phyloP scores from a whole-genome alignment of 495 filamentous ascomycete species.

The Cetradonia linearis region DNA sequence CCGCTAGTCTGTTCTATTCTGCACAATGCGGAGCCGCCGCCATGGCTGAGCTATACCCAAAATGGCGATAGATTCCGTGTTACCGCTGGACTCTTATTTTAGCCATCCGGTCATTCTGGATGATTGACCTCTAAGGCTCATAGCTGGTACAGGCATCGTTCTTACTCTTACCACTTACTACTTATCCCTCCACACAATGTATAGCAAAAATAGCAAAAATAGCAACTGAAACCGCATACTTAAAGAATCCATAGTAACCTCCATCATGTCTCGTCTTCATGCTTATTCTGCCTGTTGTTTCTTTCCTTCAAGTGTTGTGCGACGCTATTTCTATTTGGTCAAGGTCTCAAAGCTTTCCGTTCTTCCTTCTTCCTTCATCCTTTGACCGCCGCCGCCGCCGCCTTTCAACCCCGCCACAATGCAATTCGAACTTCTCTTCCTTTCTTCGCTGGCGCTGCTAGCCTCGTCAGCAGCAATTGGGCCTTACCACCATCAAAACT shows the following conservation, averaged over 20 bases:
- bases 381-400: no score
- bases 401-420: conserved; percentile 9
- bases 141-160: neutral
- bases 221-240: conserved; percentile 4
- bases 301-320: conserved; percentile 2
- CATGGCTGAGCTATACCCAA: neutral
- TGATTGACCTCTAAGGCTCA: neutral
- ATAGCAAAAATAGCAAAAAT: neutral
- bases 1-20: neutral
- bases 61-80: conserved; percentile 8
- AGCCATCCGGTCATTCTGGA: neutral
- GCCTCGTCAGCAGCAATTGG: conserved; percentile 15
- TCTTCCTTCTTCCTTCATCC: neutral
- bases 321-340: neutral
- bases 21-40: conserved; percentile 11
- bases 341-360: neutral
- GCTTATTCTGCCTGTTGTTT: neutral
- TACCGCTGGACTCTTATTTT: conserved; percentile 14
- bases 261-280: neutral
- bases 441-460: conserved; percentile 11
- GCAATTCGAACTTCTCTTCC: conserved; percentile 10
- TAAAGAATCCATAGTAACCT: conserved; percentile 12
- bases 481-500: conserved; percentile 12
- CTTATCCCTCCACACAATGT: neutral
- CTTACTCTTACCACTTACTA: neutral